A percentile compares a stretch with the other conserved stretches of the same genome.
These are phyloP conservation scores for Phyllosticta capitalensis DNA, from an alignment of 2,329 filamentous ascomycete genomes.

Conservation along the genomic window DNA sequence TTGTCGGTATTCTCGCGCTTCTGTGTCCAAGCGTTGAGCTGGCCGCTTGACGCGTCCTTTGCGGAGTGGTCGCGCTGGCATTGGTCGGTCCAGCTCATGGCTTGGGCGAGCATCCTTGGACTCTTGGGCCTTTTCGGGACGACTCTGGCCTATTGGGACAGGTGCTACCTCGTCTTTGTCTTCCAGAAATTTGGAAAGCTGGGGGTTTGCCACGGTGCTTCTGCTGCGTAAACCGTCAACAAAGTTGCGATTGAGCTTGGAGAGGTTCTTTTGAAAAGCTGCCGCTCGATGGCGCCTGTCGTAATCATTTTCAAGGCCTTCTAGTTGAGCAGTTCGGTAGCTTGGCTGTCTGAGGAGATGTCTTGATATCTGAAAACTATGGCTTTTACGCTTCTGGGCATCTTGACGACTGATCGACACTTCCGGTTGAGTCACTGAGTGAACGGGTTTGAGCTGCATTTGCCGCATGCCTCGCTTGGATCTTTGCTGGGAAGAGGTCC, in stretches of 20 bases:
- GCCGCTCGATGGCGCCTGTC: slow-evolving; percentile 24
- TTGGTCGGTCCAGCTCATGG: not conserved
- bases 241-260: slow-evolving; percentile 21
- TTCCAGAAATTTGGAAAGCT: slow-evolving; percentile 22
- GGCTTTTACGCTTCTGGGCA: not conserved
- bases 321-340: slow-evolving; percentile 32
- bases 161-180: slow-evolving; percentile 21
- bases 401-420: not conserved
- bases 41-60: slow-evolving; percentile 3
- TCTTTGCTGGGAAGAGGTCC: not conserved
- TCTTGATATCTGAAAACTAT: not conserved
- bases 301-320: slow-evolving; percentile 32
- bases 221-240: slow-evolving; percentile 8
- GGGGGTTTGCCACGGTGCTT: not conserved
- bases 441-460: not conserved
- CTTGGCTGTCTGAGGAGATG: slow-evolving; percentile 7
- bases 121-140: not conserved
- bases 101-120: not conserved
- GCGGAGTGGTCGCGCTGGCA: not conserved
- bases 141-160: not conserved
- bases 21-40: slow-evolving; percentile 35
- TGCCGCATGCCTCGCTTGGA: not conserved
- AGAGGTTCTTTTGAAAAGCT: slow-evolving; percentile 28
- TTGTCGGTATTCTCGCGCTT: slow-evolving; percentile 37
- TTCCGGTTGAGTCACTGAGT: not conserved